Evolutionary conservation across 164 flowering plant species (phyloP).

Genomic region (Echeveria elegans): DNA sequence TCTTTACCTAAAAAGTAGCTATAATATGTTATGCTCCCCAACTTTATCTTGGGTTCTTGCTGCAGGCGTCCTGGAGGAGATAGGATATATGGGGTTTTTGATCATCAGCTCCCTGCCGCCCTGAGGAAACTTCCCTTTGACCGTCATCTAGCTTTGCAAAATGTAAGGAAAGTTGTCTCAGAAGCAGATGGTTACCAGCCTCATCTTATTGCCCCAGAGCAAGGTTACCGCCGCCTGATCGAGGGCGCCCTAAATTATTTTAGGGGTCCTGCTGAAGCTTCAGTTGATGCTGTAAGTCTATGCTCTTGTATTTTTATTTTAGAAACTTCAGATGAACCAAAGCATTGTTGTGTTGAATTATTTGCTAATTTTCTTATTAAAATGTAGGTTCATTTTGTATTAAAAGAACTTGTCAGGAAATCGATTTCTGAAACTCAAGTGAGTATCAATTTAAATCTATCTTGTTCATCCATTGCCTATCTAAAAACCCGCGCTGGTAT

Average conservation of each 20-base stretch:
- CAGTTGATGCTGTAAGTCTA: constrained; percentile 41
- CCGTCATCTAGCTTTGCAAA: constrained; percentile 33
- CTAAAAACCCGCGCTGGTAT: background rate
- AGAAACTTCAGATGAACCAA: background rate
- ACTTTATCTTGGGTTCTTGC: background rate
- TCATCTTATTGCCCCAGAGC: constrained; percentile 42
- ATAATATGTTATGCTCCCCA: no score
- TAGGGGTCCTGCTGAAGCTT: constrained; percentile 42
- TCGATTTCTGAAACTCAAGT: constrained; percentile 48
- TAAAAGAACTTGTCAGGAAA: constrained; percentile 49
- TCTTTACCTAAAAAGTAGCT: no score
- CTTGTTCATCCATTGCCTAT: background rate
- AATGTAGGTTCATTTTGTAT: constrained; percentile 37
- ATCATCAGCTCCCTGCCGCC: constrained; percentile 43
- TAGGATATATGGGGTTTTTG: constrained; percentile 34
- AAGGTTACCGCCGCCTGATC: constrained; percentile 40
- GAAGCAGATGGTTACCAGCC: constrained; percentile 51
- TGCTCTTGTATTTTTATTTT: background rate
- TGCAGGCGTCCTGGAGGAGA: constrained; percentile 46
- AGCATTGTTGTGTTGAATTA: background rate
- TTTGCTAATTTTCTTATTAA: background rate
- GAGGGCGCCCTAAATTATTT: constrained; percentile 33
- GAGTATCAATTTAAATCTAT: background rate
- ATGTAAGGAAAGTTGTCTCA: constrained; percentile 35
- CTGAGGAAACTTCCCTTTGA: constrained; percentile 34